These are phyloP conservation scores for Diaporthe destruens DNA, from an alignment of 2,329 filamentous ascomycete species.

Conservation along the genomic window DNA sequence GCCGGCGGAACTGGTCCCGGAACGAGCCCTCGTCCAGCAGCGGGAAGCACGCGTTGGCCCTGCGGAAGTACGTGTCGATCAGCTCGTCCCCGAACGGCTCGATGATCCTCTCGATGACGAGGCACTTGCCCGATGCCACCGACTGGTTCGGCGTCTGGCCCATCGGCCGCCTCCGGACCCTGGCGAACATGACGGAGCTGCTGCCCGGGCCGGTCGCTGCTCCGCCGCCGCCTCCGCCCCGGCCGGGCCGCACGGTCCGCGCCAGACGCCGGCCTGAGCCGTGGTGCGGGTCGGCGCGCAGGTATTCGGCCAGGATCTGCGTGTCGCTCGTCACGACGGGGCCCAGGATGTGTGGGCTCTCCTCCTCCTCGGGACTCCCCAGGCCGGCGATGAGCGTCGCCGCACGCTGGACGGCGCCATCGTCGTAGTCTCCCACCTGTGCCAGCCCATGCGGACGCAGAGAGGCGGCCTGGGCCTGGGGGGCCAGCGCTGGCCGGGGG, in stretches of 20 bases:
- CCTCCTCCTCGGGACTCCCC: conserved; percentile 51
- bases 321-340: conserved; percentile 71
- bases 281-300: conserved; percentile 50
- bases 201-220: conserved; percentile 53
- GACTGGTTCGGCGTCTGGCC: conserved; percentile 55
- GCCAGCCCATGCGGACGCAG: background rate
- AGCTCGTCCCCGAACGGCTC: conserved; percentile 66
- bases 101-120: conserved; percentile 70
- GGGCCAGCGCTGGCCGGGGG: background rate
- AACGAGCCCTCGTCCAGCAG: conserved; percentile 69
- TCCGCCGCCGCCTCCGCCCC: conserved; percentile 56
- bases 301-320: conserved; percentile 70
- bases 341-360: conserved; percentile 66
- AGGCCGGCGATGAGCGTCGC: conserved; percentile 48
- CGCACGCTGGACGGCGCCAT: conserved; percentile 46
- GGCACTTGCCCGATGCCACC: conserved; percentile 60
- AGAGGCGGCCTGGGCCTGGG: background rate
- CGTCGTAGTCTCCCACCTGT: background rate
- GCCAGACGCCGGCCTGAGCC: conserved; percentile 47
- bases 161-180: conserved; percentile 60
- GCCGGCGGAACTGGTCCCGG: conserved; percentile 58
- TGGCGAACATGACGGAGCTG: conserved; percentile 62
- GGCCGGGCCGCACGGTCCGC: conserved; percentile 45
- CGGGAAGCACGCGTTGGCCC: conserved; percentile 72
- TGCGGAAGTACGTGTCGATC: conserved; percentile 65